phyloP scores from a whole-genome alignment of 148 eudicot species.

The Rhododendron molle region DNA sequence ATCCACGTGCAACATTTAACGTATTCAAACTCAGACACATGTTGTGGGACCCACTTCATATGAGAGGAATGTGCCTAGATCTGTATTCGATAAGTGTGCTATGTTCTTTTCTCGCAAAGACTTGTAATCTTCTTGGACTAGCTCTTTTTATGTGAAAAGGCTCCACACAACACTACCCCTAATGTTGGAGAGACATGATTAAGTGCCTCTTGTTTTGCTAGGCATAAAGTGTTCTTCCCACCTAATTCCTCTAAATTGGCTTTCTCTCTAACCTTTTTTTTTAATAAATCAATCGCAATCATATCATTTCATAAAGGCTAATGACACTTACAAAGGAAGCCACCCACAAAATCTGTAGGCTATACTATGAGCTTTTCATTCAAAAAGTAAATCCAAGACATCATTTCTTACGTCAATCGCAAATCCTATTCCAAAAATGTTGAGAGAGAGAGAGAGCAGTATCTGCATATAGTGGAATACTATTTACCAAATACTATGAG shows the following conservation, averaged over 20 bases:
- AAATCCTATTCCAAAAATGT: not conserved
- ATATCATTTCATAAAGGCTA: not conserved
- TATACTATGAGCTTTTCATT: not conserved
- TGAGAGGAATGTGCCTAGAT: not conserved
- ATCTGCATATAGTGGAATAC: not conserved
- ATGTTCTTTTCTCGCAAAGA: not conserved
- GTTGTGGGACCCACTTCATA: not conserved
- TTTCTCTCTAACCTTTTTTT: not conserved
- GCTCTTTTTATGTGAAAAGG: not conserved
- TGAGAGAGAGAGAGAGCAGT: not conserved
- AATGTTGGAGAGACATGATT: not conserved
- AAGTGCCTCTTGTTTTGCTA: not conserved
- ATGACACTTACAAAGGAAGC: no score
- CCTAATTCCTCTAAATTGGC: not conserved
- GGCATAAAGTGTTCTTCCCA: not conserved
- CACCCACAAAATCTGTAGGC: not conserved
- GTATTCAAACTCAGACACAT: not conserved
- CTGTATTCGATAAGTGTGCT: not conserved
- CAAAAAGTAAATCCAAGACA: not conserved
- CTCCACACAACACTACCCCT: not conserved
- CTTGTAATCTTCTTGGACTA: not conserved
- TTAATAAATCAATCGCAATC: no score
- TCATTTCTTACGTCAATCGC: not conserved
- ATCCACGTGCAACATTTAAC: not conserved
- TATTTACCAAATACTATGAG: no score